These are phyloP conservation scores for Eimeria falciformis DNA, from an alignment of 169 alveolate species.

Conservation along the genomic window DNA sequence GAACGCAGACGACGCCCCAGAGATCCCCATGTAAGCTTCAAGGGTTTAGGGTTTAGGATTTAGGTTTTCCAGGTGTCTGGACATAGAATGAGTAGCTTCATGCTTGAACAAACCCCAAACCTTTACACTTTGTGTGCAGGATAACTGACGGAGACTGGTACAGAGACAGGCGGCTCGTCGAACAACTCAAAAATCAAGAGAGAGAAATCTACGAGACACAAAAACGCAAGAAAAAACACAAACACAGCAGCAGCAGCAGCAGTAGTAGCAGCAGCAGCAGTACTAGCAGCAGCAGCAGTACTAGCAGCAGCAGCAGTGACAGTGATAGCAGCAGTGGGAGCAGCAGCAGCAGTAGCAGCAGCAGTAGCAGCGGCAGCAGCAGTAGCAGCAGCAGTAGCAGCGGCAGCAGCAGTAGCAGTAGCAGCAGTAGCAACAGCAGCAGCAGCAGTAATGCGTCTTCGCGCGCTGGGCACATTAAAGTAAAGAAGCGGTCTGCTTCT, in stretches of 20 bases:
- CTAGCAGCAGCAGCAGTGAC: background rate
- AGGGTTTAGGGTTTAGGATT: constrained; percentile 40
- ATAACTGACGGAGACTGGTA: constrained; percentile 70
- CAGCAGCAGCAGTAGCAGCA: constrained; percentile 28
- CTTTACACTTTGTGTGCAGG: constrained; percentile 20
- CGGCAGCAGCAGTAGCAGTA: background rate
- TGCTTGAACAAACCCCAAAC: constrained; percentile 32
- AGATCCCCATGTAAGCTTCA: constrained; percentile 4
- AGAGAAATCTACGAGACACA: background rate
- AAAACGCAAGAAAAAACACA: background rate
- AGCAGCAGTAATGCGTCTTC: constrained; percentile 9
- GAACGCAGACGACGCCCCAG: constrained; percentile 35
- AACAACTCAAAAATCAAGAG: constrained; percentile 22
- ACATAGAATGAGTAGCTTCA: no score
- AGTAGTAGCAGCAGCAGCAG: constrained; percentile 41
- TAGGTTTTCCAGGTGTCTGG: background rate
- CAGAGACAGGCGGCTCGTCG: constrained; percentile 50
- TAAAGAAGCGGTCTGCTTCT: constrained; percentile 21
- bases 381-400: constrained; percentile 14
- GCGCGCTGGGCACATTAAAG: background rate
- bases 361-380: constrained; percentile 57
- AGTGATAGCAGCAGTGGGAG: background rate
- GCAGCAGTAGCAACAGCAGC: constrained; percentile 17
- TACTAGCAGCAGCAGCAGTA: constrained; percentile 16
- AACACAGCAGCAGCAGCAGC: constrained; percentile 36